phyloP scores from a whole-genome alignment of 352 stramenopile species.

The Pythium dissotocum region DNA sequence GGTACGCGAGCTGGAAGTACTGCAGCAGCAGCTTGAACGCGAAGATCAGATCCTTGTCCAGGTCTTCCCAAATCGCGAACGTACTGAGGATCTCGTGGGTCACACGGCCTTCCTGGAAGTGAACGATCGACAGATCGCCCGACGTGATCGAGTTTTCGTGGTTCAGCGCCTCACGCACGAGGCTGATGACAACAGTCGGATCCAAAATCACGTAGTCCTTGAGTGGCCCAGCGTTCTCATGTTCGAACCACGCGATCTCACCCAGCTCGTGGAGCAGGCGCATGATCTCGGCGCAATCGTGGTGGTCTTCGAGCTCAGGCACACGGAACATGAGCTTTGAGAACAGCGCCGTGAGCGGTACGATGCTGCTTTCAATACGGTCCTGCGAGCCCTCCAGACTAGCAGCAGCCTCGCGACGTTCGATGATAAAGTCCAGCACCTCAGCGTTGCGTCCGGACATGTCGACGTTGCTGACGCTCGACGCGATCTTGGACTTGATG shows the following conservation, averaged over 20 bases:
- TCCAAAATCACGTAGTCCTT: slow-evolving; percentile 26
- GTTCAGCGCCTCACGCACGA: slow-evolving; percentile 25
- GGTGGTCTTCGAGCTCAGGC: slow-evolving; percentile 10
- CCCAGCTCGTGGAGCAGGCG: slow-evolving; percentile 21
- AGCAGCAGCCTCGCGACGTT: background rate
- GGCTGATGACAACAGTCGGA: slow-evolving; percentile 32
- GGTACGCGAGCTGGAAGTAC: slow-evolving; percentile 29
- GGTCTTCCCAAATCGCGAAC: slow-evolving; percentile 17
- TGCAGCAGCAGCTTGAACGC: slow-evolving; percentile 30
- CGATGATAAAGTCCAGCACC: slow-evolving; percentile 11
- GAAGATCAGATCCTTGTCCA: slow-evolving; percentile 21
- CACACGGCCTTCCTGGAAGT: slow-evolving; percentile 18
- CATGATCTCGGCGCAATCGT: slow-evolving; percentile 18
- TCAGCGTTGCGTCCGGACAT: slow-evolving; percentile 22
- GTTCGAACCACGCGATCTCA: slow-evolving; percentile 28
- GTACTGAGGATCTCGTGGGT: slow-evolving; percentile 12
- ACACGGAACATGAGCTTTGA: slow-evolving; percentile 5
- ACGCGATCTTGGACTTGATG: slow-evolving; percentile 14
- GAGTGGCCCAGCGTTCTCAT: slow-evolving; percentile 3
- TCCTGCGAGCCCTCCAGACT: slow-evolving; percentile 4
- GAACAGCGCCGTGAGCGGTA: slow-evolving; percentile 15
- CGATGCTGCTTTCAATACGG: slow-evolving; percentile 20
- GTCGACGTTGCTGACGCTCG: slow-evolving; percentile 21
- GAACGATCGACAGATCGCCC: slow-evolving; percentile 17
- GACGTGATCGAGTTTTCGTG: slow-evolving; percentile 19